Conservation (phyloP, 2,329 filamentous ascomycete species). For the Arthrobotrys sphaeroides region DNA sequence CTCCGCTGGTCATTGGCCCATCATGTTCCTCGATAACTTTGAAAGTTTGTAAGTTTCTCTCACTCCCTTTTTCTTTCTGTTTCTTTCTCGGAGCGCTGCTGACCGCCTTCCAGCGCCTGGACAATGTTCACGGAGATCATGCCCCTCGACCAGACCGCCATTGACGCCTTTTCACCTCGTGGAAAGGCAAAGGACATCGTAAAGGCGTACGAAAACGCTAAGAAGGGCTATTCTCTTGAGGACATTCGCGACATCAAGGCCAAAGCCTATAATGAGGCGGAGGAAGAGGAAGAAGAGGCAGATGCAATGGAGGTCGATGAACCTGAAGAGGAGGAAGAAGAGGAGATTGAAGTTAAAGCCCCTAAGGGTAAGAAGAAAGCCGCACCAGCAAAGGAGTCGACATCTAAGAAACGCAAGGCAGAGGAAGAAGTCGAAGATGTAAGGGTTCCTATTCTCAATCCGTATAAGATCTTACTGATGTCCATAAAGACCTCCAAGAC, state of each 20-base stretch:
- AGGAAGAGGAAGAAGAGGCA: constrained; percentile 56
- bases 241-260: constrained; percentile 84
- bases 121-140: constrained; percentile 83
- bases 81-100: constrained; percentile 26
- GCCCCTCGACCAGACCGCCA: constrained; percentile 77
- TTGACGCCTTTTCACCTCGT: constrained; percentile 73
- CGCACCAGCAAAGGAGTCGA: constrained; percentile 63
- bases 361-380: constrained; percentile 70
- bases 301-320: constrained; percentile 59
- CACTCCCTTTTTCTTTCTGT: neutral
- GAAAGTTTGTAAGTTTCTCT: constrained; percentile 72
- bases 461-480: constrained; percentile 61
- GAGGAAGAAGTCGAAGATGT: constrained; percentile 78
- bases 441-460: constrained; percentile 58
- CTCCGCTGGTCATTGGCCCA: constrained; percentile 44
- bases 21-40: constrained; percentile 51
- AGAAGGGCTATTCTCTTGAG: constrained; percentile 78
- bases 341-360: constrained; percentile 70
- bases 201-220: constrained; percentile 80
- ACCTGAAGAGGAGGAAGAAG: constrained; percentile 62
- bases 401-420: constrained; percentile 67
- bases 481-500: constrained; percentile 74
- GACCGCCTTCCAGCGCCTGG: constrained; percentile 76
- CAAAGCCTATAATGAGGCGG: constrained; percentile 63
- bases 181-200: constrained; percentile 82